These are phyloP conservation scores for Hemileia vastatrix DNA, from an alignment of 1,284 basidiomycete species.

Conservation along the genomic window DNA sequence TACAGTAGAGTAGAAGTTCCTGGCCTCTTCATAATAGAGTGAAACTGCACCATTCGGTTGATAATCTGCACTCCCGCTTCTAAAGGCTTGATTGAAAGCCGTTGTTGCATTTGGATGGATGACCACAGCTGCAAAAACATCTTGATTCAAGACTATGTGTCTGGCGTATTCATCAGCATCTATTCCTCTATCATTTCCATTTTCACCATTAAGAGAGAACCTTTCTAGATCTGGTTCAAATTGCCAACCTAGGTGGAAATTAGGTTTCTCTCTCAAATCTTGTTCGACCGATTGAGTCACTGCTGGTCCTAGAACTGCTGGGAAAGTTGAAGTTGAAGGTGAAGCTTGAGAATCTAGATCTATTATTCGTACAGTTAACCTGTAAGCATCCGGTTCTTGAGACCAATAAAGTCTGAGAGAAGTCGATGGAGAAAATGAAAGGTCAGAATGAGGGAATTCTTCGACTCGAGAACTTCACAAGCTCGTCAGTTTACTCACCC, in stretches of 20 bases:
- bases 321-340: constrained; percentile 28
- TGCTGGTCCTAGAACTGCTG: constrained; percentile 41
- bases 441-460: constrained; percentile 32
- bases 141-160: constrained; percentile 35
- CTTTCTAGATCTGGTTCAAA: constrained; percentile 13
- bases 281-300: constrained; percentile 26
- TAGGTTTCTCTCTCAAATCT: constrained; percentile 13
- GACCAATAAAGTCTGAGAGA: too few relatives aligned
- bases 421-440: too few relatives aligned
- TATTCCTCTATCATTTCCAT: constrained; percentile 20
- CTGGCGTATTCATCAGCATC: constrained; percentile 33
- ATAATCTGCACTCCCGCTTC: constrained; percentile 30
- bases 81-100: constrained; percentile 31
- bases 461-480: too few relatives aligned
- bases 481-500: constrained; percentile 27
- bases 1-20: constrained; percentile 41
- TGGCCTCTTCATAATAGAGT: constrained; percentile 38
- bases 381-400: too few relatives aligned
- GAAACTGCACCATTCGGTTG: constrained; percentile 33
- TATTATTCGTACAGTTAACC: constrained; percentile 35
- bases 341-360: constrained; percentile 41
- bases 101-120: constrained; percentile 42
- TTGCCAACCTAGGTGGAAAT: constrained; percentile 25
- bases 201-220: constrained; percentile 6
- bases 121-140: constrained; percentile 39